Evolutionary conservation across 345 rosid species (phyloP).

Genomic region (Salix caprea): DNA sequence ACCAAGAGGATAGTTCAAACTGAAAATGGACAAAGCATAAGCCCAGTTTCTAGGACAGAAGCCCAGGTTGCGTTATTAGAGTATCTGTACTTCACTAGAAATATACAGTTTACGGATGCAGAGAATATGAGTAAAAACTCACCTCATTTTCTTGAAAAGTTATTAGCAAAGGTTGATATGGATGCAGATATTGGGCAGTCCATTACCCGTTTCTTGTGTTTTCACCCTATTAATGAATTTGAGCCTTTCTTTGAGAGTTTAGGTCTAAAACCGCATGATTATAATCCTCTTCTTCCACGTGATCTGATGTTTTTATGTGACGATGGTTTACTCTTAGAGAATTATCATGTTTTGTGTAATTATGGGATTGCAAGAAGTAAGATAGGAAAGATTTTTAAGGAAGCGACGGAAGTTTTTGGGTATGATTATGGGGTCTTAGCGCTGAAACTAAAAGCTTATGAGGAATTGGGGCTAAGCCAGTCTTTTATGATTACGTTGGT

Average conservation of each 20-base stretch:
- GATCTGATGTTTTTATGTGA: slow-evolving; percentile 58
- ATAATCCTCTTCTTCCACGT: slow-evolving; percentile 39
- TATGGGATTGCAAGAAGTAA: slow-evolving; percentile 53
- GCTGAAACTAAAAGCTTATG: slow-evolving; percentile 50
- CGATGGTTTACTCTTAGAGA: slow-evolving; percentile 51
- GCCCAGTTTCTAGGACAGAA: slow-evolving; percentile 30
- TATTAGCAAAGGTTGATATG: slow-evolving; percentile 35
- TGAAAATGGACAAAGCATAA: slow-evolving; percentile 14
- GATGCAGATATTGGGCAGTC: slow-evolving; percentile 35
- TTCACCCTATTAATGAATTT: slow-evolving; percentile 79
- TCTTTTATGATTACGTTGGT: slow-evolving; percentile 40
- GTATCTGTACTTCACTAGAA: slow-evolving; percentile 60
- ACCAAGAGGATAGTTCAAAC: slow-evolving; percentile 7
- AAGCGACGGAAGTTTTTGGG: slow-evolving; percentile 49
- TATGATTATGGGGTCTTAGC: slow-evolving; percentile 45
- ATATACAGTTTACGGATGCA: slow-evolving; percentile 52
- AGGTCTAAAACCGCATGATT: slow-evolving; percentile 54
- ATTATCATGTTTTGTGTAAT: slow-evolving; percentile 55
- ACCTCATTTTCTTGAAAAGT: slow-evolving; percentile 39
- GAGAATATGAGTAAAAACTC: slow-evolving; percentile 67
- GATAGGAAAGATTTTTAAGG: slow-evolving; percentile 57
- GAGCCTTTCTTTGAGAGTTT: slow-evolving; percentile 85
- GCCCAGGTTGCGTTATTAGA: slow-evolving; percentile 72
- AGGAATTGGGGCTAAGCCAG: slow-evolving; percentile 53
- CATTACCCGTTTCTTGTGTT: slow-evolving; percentile 48